Evolutionary conservation across 2,329 filamentous ascomycete species (phyloP).

Genomic region (Fusarium floridanum): DNA sequence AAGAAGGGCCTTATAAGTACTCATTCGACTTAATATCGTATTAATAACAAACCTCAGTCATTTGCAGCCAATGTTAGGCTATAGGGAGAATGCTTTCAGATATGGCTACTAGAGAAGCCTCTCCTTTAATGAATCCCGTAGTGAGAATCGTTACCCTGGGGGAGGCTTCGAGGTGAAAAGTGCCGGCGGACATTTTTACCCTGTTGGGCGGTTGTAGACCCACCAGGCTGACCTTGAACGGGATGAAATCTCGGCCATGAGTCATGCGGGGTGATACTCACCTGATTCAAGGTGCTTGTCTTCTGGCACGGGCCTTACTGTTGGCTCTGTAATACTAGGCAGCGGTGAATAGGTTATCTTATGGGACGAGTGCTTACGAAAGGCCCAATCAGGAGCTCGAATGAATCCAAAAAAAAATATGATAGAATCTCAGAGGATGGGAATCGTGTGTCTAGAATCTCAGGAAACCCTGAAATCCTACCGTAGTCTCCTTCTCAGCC

Average conservation of each 20-base stretch:
- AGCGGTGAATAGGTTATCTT: background rate
- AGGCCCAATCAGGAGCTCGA: background rate
- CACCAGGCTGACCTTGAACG: too few species aligned
- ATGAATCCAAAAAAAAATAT: background rate
- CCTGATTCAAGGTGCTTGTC: background rate
- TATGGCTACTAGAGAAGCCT: background rate
- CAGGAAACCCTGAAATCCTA: too few species aligned
- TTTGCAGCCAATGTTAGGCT: background rate
- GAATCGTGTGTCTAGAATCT: too few species aligned
- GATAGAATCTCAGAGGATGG: background rate
- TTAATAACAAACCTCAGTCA: background rate
- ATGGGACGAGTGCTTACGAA: too few species aligned
- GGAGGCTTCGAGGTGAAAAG: background rate
- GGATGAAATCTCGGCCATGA: background rate
- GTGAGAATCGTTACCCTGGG: background rate
- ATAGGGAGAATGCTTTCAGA: background rate
- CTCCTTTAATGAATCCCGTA: background rate
- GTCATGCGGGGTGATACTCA: background rate
- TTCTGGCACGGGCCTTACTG: background rate
- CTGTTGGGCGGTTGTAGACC: background rate
- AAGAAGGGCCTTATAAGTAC: too few species aligned
- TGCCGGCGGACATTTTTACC: background rate
- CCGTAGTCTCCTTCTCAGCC: background rate
- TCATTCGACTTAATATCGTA: background rate
- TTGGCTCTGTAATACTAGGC: background rate